Evolutionary conservation across 2,329 filamentous ascomycete species (phyloP).

Genomic region (Phialemonium atrogriseum): DNA sequence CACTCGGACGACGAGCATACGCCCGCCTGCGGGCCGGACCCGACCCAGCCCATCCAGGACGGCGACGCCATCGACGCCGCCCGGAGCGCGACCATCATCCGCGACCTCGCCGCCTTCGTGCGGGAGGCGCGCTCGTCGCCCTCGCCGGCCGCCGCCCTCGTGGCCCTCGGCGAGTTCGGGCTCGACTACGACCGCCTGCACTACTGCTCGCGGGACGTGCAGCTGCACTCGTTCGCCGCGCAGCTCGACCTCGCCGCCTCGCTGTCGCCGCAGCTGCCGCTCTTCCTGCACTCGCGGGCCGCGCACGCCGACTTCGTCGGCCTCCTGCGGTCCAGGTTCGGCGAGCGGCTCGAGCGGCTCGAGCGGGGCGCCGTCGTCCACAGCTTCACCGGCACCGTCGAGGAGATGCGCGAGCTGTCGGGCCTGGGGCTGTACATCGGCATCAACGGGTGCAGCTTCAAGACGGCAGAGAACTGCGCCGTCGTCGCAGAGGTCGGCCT

Average conservation of each 20-base stretch:
- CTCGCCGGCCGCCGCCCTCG: slow-evolving; percentile 42
- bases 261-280: slow-evolving; percentile 64
- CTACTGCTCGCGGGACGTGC: slow-evolving; percentile 68
- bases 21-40: slow-evolving; percentile 45
- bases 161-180: slow-evolving; percentile 90
- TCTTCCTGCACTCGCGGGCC: slow-evolving; percentile 88
- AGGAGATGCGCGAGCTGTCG: slow-evolving; percentile 76
- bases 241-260: slow-evolving; percentile 72
- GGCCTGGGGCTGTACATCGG: slow-evolving; percentile 80
- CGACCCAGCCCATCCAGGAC: slow-evolving; percentile 37
- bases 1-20: slow-evolving; percentile 35
- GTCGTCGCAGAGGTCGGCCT: slow-evolving; percentile 76
- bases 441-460: slow-evolving; percentile 95
- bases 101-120: slow-evolving; percentile 57
- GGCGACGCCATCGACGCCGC: slow-evolving; percentile 32
- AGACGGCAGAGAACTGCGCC: slow-evolving; percentile 82
- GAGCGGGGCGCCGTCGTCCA: slow-evolving; percentile 80
- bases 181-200: slow-evolving; percentile 92
- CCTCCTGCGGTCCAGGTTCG: slow-evolving; percentile 53
- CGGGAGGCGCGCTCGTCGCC: slow-evolving; percentile 41
- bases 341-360: slow-evolving; percentile 52
- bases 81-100: slow-evolving; percentile 42
- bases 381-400: slow-evolving; percentile 82
- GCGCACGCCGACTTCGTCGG: slow-evolving; percentile 77
- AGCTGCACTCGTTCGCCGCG: slow-evolving; percentile 75